Conservation (phyloP, 768 basidiomycete genomes). For the Lactifluus piperatus region DNA sequence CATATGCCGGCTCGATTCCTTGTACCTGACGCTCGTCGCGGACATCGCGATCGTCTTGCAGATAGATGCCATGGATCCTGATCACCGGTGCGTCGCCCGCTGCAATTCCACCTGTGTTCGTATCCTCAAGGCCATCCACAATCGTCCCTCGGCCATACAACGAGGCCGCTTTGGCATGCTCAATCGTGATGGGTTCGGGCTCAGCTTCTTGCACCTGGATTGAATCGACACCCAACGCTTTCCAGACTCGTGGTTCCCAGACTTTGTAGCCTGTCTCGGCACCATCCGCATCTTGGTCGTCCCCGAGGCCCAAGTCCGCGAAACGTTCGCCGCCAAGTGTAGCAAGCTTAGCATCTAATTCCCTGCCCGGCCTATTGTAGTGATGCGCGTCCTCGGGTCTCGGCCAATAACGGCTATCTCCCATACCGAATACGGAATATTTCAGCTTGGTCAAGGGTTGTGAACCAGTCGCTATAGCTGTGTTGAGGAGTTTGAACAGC, state of each 20-base stretch:
- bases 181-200: constrained; percentile 96
- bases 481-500: constrained; percentile 79
- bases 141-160: constrained; percentile 94
- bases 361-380: constrained; percentile 95
- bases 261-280: constrained; percentile 90
- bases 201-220: constrained; percentile 87
- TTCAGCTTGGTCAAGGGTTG: constrained; percentile 54
- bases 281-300: constrained; percentile 97
- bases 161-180: constrained; percentile 97
- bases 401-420: constrained; percentile 99
- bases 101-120: constrained; percentile 82
- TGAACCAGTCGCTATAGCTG: constrained; percentile 49
- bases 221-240: constrained; percentile 83
- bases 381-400: constrained; percentile 94
- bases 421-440: constrained; percentile 87
- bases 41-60: constrained; percentile 97
- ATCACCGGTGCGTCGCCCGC: constrained; percentile 89
- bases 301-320: constrained; percentile 72
- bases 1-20: constrained; percentile 90
- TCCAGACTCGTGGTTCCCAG: constrained; percentile 95
- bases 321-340: constrained; percentile 74
- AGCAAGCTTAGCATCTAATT: constrained; percentile 73
- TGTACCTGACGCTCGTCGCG: constrained; percentile 90
- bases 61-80: constrained; percentile 96
- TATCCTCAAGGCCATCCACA: constrained; percentile 80